These are phyloP conservation scores for Globisporangium nodosum DNA, from an alignment of 352 stramenopile genomes.

Conservation along the genomic window DNA sequence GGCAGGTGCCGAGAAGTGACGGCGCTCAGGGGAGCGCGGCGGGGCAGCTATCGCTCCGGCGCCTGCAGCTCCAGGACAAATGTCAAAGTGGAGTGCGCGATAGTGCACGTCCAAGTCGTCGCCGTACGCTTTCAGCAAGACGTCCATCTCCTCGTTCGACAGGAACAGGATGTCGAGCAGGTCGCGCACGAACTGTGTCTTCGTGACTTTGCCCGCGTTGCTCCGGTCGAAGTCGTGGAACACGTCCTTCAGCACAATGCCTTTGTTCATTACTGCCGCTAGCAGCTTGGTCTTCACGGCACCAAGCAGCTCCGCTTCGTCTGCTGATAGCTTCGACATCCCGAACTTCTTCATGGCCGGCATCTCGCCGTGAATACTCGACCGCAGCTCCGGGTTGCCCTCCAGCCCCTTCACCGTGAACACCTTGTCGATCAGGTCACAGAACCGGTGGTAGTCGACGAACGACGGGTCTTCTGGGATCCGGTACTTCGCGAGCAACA, in stretches of 20 bases:
- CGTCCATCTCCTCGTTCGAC: slow-evolving; percentile 39
- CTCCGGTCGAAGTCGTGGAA: slow-evolving; percentile 84
- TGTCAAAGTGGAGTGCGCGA: slow-evolving; percentile 61
- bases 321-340: slow-evolving; percentile 17
- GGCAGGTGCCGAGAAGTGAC: slow-evolving; percentile 34
- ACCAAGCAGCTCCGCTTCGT: slow-evolving; percentile 29
- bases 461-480: slow-evolving; percentile 51
- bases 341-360: slow-evolving; percentile 30
- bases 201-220: slow-evolving; percentile 80
- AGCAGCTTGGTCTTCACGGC: slow-evolving; percentile 53
- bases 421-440: slow-evolving; percentile 80
- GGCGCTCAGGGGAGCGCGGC: slow-evolving; percentile 48
- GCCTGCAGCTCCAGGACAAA: slow-evolving; percentile 35
- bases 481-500: slow-evolving; percentile 67
- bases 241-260: slow-evolving; percentile 83
- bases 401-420: slow-evolving; percentile 78
- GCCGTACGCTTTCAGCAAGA: slow-evolving; percentile 65
- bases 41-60: slow-evolving; percentile 20
- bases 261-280: slow-evolving; percentile 64
- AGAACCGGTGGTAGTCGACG: slow-evolving; percentile 79
- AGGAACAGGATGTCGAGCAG: slow-evolving; percentile 61
- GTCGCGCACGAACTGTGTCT: slow-evolving; percentile 70
- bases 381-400: slow-evolving; percentile 39
- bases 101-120: slow-evolving; percentile 79
- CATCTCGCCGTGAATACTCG: slow-evolving; percentile 27